These are phyloP conservation scores for Lactarius hatsudake DNA, from an alignment of 768 basidiomycete species.

Conservation along the genomic window DNA sequence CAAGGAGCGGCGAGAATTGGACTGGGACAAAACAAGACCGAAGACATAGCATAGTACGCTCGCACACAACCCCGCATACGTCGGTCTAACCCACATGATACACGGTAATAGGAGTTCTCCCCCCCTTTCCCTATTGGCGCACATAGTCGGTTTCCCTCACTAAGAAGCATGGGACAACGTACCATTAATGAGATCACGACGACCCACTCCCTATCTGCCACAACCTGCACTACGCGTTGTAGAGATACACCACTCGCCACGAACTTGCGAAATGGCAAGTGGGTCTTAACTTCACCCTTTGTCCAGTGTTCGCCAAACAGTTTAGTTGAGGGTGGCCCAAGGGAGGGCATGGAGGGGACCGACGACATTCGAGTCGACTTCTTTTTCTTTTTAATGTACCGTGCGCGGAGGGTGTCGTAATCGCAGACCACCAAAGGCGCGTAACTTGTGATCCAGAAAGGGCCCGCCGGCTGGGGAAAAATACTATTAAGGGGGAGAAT, in stretches of 20 bases:
- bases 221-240: background rate
- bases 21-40: background rate
- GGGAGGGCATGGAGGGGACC: background rate
- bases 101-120: background rate
- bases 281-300: constrained; percentile 5
- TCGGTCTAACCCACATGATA: constrained; percentile 14
- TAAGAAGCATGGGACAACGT: background rate
- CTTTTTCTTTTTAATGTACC: background rate
- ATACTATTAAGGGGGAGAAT: background rate
- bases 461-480: constrained; percentile 6
- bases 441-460: constrained; percentile 10
- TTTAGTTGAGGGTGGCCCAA: constrained; percentile 1
- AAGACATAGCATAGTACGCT: background rate
- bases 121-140: background rate
- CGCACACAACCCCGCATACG: too few relatives aligned
- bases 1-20: background rate
- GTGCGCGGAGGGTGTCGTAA: constrained; percentile 8
- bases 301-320: constrained; percentile 1
- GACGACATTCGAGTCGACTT: background rate
- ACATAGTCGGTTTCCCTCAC: background rate
- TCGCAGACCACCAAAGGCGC: constrained; percentile 16
- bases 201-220: constrained; percentile 21
- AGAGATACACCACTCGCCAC: background rate
- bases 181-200: constrained; percentile 11
- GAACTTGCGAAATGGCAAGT: constrained; percentile 15